Evolutionary conservation across 345 rosid genomes (phyloP).

Genomic region (Rhizophora apiculata): DNA sequence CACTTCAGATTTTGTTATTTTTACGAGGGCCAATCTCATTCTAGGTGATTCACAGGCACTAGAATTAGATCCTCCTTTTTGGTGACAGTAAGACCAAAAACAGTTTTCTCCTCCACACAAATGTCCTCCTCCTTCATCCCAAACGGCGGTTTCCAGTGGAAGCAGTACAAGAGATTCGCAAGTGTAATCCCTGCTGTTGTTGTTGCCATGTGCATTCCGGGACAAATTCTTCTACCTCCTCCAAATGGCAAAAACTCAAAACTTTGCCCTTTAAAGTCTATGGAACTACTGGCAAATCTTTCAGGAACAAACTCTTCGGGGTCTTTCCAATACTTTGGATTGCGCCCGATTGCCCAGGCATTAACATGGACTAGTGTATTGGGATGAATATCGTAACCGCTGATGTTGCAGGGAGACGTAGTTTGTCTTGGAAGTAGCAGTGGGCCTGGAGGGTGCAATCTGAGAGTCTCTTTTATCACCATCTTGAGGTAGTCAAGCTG

Average conservation of each 20-base stretch:
- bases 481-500: conserved; percentile 39
- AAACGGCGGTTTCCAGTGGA: conserved; percentile 8
- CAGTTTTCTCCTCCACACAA: conserved; percentile 33
- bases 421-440: conserved; percentile 43
- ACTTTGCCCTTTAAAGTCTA: conserved; percentile 15
- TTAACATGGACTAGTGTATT: conserved; percentile 21
- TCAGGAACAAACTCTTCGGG: conserved; percentile 7
- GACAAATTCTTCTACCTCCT: conserved; percentile 20
- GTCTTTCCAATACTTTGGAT: conserved; percentile 9
- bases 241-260: conserved; percentile 22
- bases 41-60: conserved; percentile 24
- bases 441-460: conserved; percentile 51
- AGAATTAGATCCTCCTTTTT: conserved; percentile 31
- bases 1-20: too few relatives aligned
- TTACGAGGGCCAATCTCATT: too few relatives aligned
- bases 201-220: conserved; percentile 9
- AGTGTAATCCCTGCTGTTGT: conserved; percentile 6
- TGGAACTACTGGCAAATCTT: conserved; percentile 8
- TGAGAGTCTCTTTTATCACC: conserved; percentile 47
- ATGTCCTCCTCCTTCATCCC: not conserved
- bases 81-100: not conserved
- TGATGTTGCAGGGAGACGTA: conserved; percentile 33
- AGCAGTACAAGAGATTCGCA: conserved; percentile 11
- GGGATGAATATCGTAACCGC: conserved; percentile 13
- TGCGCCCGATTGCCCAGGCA: conserved; percentile 41